Evolutionary conservation across 352 stramenopile species (phyloP), one percentile per base, ranked within the genome.

Genomic region (Globisporangium sylvaticum): DNA sequence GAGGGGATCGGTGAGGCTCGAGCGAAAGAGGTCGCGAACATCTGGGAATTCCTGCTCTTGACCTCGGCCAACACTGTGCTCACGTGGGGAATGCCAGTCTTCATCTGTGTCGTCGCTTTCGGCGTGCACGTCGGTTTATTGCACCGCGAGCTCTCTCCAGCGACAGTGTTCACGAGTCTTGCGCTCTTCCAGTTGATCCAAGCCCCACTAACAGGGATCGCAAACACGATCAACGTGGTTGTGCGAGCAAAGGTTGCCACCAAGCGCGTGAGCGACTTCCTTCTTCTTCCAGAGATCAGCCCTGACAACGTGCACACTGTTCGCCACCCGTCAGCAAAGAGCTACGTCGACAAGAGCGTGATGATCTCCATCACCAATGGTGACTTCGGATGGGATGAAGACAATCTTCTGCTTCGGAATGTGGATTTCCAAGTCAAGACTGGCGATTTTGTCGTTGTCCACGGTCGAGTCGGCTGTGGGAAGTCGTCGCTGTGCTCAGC

Each of bases 401-500:
- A 62, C 20, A 27, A 24, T 0, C 44, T 55, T 9, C 24, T 75
- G 14, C 57, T 96, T 2, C 72, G 73, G 29, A 63, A 91, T 56
- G 83, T 97, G 42, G 87, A 74, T 25, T 20, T 58, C 10, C 53
- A 58, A 53, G 39, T 48, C 56, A 68, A 81, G 52, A 37, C 67
- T 7, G 94, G 94, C 29, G 83, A 89, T 54, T 78, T 99, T 18
- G 70, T 97, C 10, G 90, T 91, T 2, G 70, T 99, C 12, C 89
- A 98, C 37, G 97, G 97, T 1, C 66, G 74, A 10, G 92, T 98
- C 4, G 97, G 95, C 3, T 87, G 76, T 56, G 96, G 96, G 27
- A 99, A 99, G 70, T 97, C 78, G 34, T 96, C 85, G 1, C 81
- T 99, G 10, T 75, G 98, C 24, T 87, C 83, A 9, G 87, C 88